Evolutionary conservation across 2,329 filamentous ascomycete genomes (phyloP), one percentile per base, ranked within the genome.

Genomic region (Cyphellophora europaea): DNA sequence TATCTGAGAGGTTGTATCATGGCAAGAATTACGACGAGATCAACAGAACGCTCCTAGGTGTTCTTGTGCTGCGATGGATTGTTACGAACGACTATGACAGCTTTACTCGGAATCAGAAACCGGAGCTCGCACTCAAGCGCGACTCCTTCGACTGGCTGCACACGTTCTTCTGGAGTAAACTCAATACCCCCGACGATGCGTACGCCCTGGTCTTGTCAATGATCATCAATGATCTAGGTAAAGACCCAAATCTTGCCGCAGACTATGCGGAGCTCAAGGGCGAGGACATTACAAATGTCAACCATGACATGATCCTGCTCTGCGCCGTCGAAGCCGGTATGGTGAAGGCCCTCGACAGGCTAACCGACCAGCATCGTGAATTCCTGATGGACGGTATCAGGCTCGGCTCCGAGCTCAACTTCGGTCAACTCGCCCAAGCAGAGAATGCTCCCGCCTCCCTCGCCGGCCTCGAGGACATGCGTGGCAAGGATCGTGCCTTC

Each of bases 191-290:
- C 5, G 38, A 40, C 11, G 44, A 56, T 30, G 32, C 56, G 14
- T 51, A 52, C 27, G 45, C 52, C 1, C 45, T 61, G 10, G 44
- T 61, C 16, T 49, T 50, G 6, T 51, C 54, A 5, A 52, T 59
- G 33, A 36, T 57, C 5, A 50, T 59, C 30, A 58, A 60, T 31
- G 57, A 61, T 37, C 44, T 61, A 6, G 58, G 59, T 17, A 62
- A 61, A 35, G 55, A 60, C 15, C 41, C 52, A 2, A 17, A 43
- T 15, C 50, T 62, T 3, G 51, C 52, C 3, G 30, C 43, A 2
- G 42, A 53, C 12, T 43, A 52, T 27, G 28, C 29, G 2, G 21
- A 30, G 5, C 32, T 13, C 10, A 19, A 33, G 14, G 35, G 23
- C 3, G 12, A 32, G 6, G 39, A 42, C 29, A 42, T 38, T 17